Percentiles rank a stretch among this genome's conserved stretches.
phyloP scores from a whole-genome alignment of 2,329 filamentous ascomycete species.

The Curvularia lunata region DNA sequence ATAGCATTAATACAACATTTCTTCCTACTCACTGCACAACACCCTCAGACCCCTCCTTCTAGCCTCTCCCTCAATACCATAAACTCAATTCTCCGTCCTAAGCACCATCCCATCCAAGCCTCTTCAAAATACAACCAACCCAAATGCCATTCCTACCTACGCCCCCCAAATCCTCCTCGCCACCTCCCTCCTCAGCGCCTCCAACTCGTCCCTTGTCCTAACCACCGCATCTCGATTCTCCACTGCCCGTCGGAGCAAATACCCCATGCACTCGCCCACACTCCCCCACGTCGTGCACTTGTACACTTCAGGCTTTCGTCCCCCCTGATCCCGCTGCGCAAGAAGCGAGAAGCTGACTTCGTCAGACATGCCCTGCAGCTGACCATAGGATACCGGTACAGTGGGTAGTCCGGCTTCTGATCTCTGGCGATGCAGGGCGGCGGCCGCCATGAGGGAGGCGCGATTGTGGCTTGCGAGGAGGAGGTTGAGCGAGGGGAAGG shows the following conservation, averaged over 20 bases:
- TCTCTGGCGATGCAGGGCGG: slow-evolving; percentile 54
- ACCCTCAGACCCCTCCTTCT: slow-evolving; percentile 30
- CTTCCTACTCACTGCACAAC: neutral
- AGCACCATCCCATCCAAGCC: too few relatives aligned
- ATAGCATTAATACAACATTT: neutral
- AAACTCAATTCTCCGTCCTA: too few relatives aligned
- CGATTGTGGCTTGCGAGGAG: slow-evolving; percentile 86
- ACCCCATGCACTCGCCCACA: slow-evolving; percentile 79
- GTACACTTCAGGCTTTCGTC: slow-evolving; percentile 56
- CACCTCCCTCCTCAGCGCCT: slow-evolving; percentile 35
- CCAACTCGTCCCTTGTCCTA: slow-evolving; percentile 49
- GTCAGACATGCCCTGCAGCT: slow-evolving; percentile 95
- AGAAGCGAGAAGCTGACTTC: slow-evolving; percentile 70
- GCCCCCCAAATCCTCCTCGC: slow-evolving; percentile 28
- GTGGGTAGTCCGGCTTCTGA: slow-evolving; percentile 49
- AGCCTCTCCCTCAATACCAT: too few relatives aligned
- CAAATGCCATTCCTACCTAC: too few relatives aligned
- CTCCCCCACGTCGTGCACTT: slow-evolving; percentile 65
- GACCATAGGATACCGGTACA: slow-evolving; percentile 69
- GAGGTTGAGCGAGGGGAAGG: slow-evolving; percentile 58
- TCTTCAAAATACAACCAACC: too few relatives aligned
- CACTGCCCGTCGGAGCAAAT: slow-evolving; percentile 63
- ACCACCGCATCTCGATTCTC: slow-evolving; percentile 67
- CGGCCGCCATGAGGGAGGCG: slow-evolving; percentile 66
- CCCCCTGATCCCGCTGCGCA: slow-evolving; percentile 27